These are phyloP conservation scores for Entamoeba histolytica DNA, from an alignment of 208 protist genomes.

Conservation along the genomic window DNA sequence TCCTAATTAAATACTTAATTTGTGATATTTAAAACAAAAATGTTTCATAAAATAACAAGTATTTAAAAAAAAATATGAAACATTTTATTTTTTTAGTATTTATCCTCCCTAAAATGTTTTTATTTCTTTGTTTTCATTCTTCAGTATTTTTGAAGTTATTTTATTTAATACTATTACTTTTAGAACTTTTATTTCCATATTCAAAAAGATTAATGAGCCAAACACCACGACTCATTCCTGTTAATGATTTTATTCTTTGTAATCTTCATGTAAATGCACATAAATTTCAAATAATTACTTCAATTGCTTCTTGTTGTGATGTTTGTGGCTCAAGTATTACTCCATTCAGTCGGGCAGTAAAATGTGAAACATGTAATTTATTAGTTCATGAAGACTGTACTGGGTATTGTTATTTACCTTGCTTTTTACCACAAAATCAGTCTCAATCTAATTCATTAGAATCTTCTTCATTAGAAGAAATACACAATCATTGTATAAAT, in stretches of 20 bases:
- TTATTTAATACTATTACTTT: no score
- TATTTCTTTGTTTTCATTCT: no score
- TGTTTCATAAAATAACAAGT: no score
- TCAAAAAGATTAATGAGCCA: no score
- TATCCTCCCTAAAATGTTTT: no score
- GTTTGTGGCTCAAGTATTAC: neutral
- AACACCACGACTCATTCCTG: no score
- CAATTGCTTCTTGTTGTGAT: neutral
- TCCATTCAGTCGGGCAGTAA: neutral
- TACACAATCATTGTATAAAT: neutral
- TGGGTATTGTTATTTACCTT: neutral
- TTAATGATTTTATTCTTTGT: neutral
- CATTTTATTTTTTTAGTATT: no score
- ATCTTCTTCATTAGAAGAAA: neutral
- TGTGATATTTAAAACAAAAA: no score
- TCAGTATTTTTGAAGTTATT: no score
- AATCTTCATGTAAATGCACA: neutral
- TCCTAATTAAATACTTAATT: no score
- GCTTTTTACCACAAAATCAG: neutral
- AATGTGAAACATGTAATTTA: neutral
- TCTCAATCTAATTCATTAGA: neutral
- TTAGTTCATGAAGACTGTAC: neutral
- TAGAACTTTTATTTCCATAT: no score
- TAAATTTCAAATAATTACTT: neutral
- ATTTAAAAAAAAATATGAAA: no score